Evolutionary conservation across 2,329 filamentous ascomycete genomes (phyloP), one percentile per base, ranked within the genome.

Genomic region (Chaetomium olivaceum): DNA sequence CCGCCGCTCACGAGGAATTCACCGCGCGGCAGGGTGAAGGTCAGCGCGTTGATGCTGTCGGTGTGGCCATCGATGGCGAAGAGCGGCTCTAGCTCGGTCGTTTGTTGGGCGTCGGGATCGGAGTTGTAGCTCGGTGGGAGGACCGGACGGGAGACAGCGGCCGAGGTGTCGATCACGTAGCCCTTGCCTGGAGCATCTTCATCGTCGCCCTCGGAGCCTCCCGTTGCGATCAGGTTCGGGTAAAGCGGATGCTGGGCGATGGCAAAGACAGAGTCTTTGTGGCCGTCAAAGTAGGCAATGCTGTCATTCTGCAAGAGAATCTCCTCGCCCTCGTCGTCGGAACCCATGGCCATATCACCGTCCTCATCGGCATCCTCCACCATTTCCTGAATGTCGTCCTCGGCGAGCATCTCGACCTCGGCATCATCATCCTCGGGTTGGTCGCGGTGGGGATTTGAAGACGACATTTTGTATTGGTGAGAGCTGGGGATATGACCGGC

Each of bases 251-350:
- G 95, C 76, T 97, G 92, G 21, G 94, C 92, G 76, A 99, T 95
- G 79, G 91, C 88, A 82, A 97, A 99, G 74, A 99, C 91, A 67
- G 90, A 93, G 83, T 97, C 93, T 72, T 88, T 90, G 81, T 97
- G 92, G 43, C 80, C 79, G 81, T 98, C 95, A 75, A 98, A 97
- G 82, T 96, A 94, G 67, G 92, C 94, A 71, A 89, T 83, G 70
- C 92, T 96, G 83, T 99, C 94, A 82, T 98, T 99, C 69, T 95
- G 87, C 7, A 98, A 83, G 51, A 87, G 80, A 51, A 97, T 87
- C 76, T 95, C 92, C 71, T 89, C 83, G 31, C 68, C 84, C 54
- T 82, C 82, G 55, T 85, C 85, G 54, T 83, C 84, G 4, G 88
- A 91, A 74, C 94, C 92, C 92, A 97, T 96, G 52, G 86, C 86